A percentile compares a stretch with the other conserved stretches of the same genome.
Evolutionary conservation across 305 asterid species (phyloP).

Genomic region (Rubia peregrina): DNA sequence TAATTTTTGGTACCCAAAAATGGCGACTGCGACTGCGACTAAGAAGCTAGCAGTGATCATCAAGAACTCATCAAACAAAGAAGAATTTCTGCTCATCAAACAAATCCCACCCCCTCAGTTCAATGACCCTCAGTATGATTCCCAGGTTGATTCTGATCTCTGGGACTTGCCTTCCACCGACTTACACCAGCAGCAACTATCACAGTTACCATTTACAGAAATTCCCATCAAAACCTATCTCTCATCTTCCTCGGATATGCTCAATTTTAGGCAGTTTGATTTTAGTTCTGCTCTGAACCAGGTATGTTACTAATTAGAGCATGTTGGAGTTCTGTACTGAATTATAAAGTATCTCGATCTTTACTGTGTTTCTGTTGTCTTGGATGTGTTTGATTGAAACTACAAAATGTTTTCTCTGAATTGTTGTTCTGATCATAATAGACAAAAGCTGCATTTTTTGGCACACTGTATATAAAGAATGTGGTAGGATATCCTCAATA

Average conservation of each 20-base stretch:
- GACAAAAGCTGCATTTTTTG: neutral
- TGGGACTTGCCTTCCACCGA: conserved; percentile 79
- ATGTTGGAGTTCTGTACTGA: neutral
- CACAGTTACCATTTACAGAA: conserved; percentile 3
- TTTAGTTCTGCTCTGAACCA: conserved; percentile 49
- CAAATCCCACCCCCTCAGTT: conserved; percentile 71
- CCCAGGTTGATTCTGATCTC: conserved; percentile 61
- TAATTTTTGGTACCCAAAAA: neutral
- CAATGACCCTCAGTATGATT: conserved; percentile 70
- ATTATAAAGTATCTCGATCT: neutral
- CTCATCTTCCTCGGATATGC: conserved; percentile 17
- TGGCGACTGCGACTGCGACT: conserved; percentile 22
- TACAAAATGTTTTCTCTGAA: neutral
- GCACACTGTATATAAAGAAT: neutral
- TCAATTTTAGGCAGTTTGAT: conserved; percentile 42
- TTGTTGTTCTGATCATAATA: neutral
- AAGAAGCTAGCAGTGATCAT: conserved; percentile 50
- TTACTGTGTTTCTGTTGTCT: neutral
- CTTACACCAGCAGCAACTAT: conserved; percentile 23
- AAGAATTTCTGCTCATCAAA: conserved; percentile 48
- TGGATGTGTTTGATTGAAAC: neutral
- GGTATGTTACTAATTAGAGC: conserved; percentile 26
- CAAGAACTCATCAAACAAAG: conserved; percentile 41
- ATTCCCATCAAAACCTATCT: conserved; percentile 31
- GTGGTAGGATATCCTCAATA: neutral